Evolutionary conservation across 2,329 filamentous ascomycete species (phyloP), one percentile per base, ranked within the genome.

Genomic region (Dactylonectria estremocensis): DNA sequence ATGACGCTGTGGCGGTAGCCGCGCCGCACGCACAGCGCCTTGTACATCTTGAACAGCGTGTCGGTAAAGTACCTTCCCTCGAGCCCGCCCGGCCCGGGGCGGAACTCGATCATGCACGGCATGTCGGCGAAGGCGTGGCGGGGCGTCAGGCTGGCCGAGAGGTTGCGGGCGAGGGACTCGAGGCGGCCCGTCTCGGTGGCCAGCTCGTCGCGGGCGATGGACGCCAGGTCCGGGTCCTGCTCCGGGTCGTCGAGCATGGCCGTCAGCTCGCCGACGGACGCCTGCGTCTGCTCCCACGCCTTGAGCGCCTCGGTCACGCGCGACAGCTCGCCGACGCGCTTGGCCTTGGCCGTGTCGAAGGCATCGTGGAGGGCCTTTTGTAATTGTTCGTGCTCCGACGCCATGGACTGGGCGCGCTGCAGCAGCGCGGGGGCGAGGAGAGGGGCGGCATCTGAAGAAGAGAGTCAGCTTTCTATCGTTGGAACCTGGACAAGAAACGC

Each of bases 41-140:
- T 89, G 83, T 99, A 99, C 96, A 99, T 98, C 72, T 91, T 90
- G 74, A 97, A 89, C 7, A 99, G 82, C 59, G 96, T 91, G 61
- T 93, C 93, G 13, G 95, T 94, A 74, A 99, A 99, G 69, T 97
- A 90, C 0, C 94, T 91, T 2, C 95, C 95, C 82, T 99, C 96
- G 64, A 94, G 91, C 2, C 96, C 96, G 43, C 96, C 96, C 0
- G 95, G 95, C 0, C 96, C 96, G 0, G 96, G 96, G 1, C 95
- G 90, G 67, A 99, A 93, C 82, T 99, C 96, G 48, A 99, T 83
- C 70, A 99, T 87, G 80, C 95, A 98, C 60, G 95, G 94, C 73
- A 98, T 88, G 69, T 94, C 89, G 35, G 94, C 94, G 78, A 98
- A 99, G 3, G 95, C 93, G 79, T 99, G 95, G 46, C 90, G 89